Evolutionary conservation across 2,329 filamentous ascomycete species (phyloP), one percentile per base, ranked within the genome.

Genomic region (Colletotrichum godetiae): DNA sequence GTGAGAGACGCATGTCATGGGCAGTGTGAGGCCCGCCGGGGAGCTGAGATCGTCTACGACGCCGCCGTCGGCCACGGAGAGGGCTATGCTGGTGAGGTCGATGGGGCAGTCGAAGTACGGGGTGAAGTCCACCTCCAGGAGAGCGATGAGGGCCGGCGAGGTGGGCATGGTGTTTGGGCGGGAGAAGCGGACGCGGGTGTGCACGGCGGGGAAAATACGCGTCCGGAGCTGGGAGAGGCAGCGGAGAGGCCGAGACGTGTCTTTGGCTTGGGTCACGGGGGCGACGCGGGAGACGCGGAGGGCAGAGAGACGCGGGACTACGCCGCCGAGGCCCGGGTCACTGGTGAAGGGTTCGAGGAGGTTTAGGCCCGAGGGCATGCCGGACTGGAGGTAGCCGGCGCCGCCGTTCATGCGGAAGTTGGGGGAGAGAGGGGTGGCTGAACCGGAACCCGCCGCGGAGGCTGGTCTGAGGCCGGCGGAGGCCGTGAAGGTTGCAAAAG

Each of bases 51-150:
- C 85, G 68, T 91, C 87, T 22, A 93, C 88, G 15, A 82, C 82
- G 59, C 91, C 91, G 61, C 91, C 91, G 29, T 91, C 89, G 37
- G 85, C 82, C 15, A 94, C 84, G 1, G 84, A 82, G 33, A 95
- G 83, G 1, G 85, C 77, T 68, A 94, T 89, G 24, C 87, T 85
- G 66, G 91, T 85, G 27, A 95, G 86, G 13, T 84, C 83, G n/a
- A 93, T 86, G 77, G 91, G 88, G 80, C 91, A 94, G 61, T 92
- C 89, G 70, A 92, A 90, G 79, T 92, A 91, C 7, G 91, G 88
- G 0, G 93, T 93, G 74, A 94, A 92, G 81, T 95, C 93, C 52
- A 95, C 82, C 78, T 95, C 93, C 5, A 95, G 84, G 64, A 93
- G 89, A 10, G 92, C 92, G 72, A 95, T 88, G 13, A 94, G 84